phyloP scores from a whole-genome alignment of 768 basidiomycete genomes.

The Tremella mesenterica region DNA sequence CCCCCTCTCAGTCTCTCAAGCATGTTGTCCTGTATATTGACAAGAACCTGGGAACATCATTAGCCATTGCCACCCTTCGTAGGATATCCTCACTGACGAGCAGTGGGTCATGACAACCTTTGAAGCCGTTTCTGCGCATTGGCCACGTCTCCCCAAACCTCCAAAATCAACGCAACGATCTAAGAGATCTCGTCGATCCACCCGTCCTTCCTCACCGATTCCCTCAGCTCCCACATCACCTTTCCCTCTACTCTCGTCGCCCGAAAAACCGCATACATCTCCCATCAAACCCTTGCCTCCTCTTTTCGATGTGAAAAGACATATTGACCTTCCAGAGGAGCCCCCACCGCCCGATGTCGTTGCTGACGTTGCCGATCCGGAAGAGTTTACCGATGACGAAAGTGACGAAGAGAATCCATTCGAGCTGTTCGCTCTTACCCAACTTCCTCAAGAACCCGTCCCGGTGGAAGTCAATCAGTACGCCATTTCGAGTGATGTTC shows the following conservation, averaged over 20 bases:
- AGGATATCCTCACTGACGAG: background rate
- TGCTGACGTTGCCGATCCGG: background rate
- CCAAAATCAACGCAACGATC: slow-evolving; percentile 26
- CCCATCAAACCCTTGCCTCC: slow-evolving; percentile 8
- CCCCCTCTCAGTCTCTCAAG: too few relatives aligned
- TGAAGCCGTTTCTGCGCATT: slow-evolving; percentile 78
- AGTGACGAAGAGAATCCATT: slow-evolving; percentile 31
- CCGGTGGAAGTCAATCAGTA: slow-evolving; percentile 24
- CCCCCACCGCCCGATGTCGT: background rate
- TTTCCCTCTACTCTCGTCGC: slow-evolving; percentile 2
- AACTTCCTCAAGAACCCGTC: slow-evolving; percentile 19
- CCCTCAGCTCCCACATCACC: slow-evolving; percentile 7
- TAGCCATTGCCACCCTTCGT: background rate
- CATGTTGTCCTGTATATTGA: too few relatives aligned
- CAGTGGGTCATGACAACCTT: slow-evolving; percentile 74
- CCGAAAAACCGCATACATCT: background rate
- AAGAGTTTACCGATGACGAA: slow-evolving; percentile 9
- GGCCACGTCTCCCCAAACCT: slow-evolving; percentile 47
- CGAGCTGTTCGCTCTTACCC: slow-evolving; percentile 27
- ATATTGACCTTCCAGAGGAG: background rate
- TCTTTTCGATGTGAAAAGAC: slow-evolving; percentile 3
- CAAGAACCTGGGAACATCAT: too few relatives aligned
- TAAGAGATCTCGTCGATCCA: slow-evolving; percentile 12
- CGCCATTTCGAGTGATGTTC: slow-evolving; percentile 15
- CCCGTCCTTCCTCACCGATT: slow-evolving; percentile 3